Base-by-base conservation (phyloP, 2,329 filamentous ascomycete genomes). In the Trichoderma simmonsii region DNA sequence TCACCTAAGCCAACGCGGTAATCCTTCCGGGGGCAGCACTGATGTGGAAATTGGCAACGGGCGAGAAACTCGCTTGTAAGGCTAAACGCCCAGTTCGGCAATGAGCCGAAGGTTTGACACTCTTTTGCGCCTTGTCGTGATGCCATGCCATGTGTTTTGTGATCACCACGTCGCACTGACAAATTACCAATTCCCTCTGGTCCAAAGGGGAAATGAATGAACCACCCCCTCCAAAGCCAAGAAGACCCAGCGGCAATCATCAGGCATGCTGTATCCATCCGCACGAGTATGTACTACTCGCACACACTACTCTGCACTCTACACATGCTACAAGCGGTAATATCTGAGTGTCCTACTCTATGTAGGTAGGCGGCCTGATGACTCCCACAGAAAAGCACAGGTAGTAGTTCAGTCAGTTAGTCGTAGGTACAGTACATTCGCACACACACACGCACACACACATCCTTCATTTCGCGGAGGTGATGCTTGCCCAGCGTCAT, bases 51-150 rank as follows among this genome's bases (percentile, higher is more conserved):
- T 18, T 34, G 43, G 14, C 36, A 32, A 8, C 36, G 56, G 59
- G n/a, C 26, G 36, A 26, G 30, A 21, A 39, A 18, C 11, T 39
- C 21, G 34, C n/a, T 14, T 48, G 36, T 24, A n/a, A 30, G 36
- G 34, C 34, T 18, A 26, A 21, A 32, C 7, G 54, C 36, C 34
- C 54, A 51, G 56, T 60, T 69, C 65, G 65, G 65, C 65, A 69
- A 69, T 69, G 54, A 69, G 54, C 65, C 65, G 65, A 69, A 60
- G 51, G 51, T 32, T 43, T 26, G 32, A n/a, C 11, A 34, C 8
- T 8, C 21, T 26, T 3, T 24, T 36, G 21, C 59, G n/a, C 32
- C 15, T n/a, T 61, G 30, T 39, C 24, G 32, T 62, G 32, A 39
- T 62, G 59, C 21, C 21, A 34, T 60, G 26, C 15, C 7, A 43